These are phyloP conservation scores for Aquanectria penicillioides DNA, from an alignment of 2,329 filamentous ascomycete species.

Conservation along the genomic window DNA sequence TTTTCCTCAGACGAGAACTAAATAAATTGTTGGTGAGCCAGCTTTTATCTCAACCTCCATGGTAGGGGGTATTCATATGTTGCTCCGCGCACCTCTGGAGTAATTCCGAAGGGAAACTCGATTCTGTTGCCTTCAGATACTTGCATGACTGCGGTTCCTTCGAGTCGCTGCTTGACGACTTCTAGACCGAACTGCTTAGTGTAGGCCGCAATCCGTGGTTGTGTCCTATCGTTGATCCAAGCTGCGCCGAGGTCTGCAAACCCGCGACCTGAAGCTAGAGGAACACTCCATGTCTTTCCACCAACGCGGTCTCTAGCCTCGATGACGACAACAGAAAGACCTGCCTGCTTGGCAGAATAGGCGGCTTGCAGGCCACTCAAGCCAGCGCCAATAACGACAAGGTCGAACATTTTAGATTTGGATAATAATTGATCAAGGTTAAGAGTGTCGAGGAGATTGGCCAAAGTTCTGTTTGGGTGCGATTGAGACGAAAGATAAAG, in stretches of 20 bases:
- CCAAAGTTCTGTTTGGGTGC: too few relatives aligned
- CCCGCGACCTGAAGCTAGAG: slow-evolving; percentile 45
- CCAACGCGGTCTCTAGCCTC: slow-evolving; percentile 62
- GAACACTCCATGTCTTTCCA: slow-evolving; percentile 59
- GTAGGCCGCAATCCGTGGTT: slow-evolving; percentile 55
- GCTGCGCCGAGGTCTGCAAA: slow-evolving; percentile 64
- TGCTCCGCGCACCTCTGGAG: slow-evolving; percentile 29
- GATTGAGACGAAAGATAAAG: too few relatives aligned
- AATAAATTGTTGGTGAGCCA: neutral
- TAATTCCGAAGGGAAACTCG: slow-evolving; percentile 34
- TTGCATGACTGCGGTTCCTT: slow-evolving; percentile 55
- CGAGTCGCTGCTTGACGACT: slow-evolving; percentile 57
- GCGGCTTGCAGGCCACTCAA: slow-evolving; percentile 52
- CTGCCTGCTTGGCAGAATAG: slow-evolving; percentile 44
- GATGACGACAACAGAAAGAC: slow-evolving; percentile 54
- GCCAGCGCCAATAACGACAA: slow-evolving; percentile 58
- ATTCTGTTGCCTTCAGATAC: slow-evolving; percentile 45
- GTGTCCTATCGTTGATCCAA: slow-evolving; percentile 68
- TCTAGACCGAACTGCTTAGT: slow-evolving; percentile 53
- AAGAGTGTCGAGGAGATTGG: too few relatives aligned
- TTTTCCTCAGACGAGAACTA: slow-evolving; percentile 46
- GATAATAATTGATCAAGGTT: too few relatives aligned
- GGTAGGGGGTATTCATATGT: neutral
- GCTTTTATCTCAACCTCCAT: neutral
- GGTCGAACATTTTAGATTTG: slow-evolving; percentile 36